phyloP scores from a whole-genome alignment of 805 yeast genomes.

The Maudiozyma pseudohumilis region DNA sequence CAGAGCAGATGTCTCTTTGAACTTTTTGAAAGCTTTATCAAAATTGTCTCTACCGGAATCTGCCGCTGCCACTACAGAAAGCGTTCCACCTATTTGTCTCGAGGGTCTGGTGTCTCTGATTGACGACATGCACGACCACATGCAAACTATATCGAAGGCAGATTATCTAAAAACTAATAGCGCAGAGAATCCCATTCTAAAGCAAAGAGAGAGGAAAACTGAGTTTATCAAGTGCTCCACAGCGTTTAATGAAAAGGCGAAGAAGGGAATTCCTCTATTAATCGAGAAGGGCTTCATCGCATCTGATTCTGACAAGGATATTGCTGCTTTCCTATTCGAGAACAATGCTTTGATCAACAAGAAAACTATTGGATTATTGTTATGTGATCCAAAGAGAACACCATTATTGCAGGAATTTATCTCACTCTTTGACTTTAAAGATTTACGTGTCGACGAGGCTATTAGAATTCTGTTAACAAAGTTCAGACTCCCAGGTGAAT shows the following conservation, averaged over 20 bases:
- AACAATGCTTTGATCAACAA: constrained; percentile 80
- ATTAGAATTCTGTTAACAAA: constrained; percentile 69
- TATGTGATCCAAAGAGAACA: constrained; percentile 65
- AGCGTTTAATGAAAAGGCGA: constrained; percentile 68
- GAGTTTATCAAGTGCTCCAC: constrained; percentile 69
- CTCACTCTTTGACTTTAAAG: constrained; percentile 60
- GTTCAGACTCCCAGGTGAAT: constrained; percentile 93
- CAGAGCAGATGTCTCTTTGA: constrained; percentile 63
- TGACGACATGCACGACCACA: constrained; percentile 46
- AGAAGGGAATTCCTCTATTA: constrained; percentile 58
- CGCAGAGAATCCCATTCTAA: constrained; percentile 15
- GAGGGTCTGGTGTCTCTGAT: constrained; percentile 75
- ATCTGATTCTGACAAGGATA: constrained; percentile 42
- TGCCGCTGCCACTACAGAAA: constrained; percentile 67
- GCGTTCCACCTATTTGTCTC: constrained; percentile 86
- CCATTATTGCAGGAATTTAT: constrained; percentile 57
- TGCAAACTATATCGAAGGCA: constrained; percentile 16
- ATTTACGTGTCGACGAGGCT: constrained; percentile 86
- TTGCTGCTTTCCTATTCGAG: constrained; percentile 68
- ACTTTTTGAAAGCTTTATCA: constrained; percentile 60
- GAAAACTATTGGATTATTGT: constrained; percentile 72
- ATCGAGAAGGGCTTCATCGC: constrained; percentile 56
- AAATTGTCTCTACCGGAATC: constrained; percentile 78
- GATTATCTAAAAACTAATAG: constrained; percentile 19
- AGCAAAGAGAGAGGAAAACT: constrained; percentile 44